phyloP scores from a whole-genome alignment of 2,329 filamentous ascomycete genomes.

The Alternaria alternata region DNA sequence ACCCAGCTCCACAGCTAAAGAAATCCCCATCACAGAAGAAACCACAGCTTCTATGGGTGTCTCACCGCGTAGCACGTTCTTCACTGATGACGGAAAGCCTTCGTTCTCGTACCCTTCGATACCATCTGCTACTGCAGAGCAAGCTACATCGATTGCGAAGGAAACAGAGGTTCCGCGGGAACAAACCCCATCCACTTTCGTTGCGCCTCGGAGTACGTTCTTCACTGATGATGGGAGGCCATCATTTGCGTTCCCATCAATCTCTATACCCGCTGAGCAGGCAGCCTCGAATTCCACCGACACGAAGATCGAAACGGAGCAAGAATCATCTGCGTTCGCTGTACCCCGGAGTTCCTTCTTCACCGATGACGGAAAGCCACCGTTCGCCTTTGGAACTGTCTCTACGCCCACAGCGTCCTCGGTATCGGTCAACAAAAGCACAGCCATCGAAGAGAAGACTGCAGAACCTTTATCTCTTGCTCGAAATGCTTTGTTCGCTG shows the following conservation, averaged over 20 bases:
- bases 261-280: not conserved
- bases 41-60: not conserved
- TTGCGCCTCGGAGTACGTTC: conserved; percentile 15
- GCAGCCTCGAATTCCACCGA: not conserved
- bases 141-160: not conserved
- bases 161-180: not conserved
- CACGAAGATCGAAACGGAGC: not conserved
- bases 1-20: not conserved
- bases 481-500: conserved; percentile 14
- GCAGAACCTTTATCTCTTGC: not conserved
- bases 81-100: conserved; percentile 18
- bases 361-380: conserved; percentile 15
- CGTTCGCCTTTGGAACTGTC: conserved; percentile 5
- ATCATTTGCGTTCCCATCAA: conserved; percentile 10
- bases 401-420: not conserved
- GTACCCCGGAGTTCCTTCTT: conserved; percentile 17
- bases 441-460: not conserved
- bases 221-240: conserved; percentile 20
- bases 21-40: not conserved
- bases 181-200: not conserved
- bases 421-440: not conserved
- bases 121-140: not conserved
- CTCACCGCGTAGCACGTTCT: conserved; percentile 18
- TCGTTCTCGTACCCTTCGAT: conserved; percentile 12
- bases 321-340: not conserved